These are phyloP conservation scores for Penicillium polonicum DNA, from an alignment of 2,329 filamentous ascomycete genomes.

Conservation along the genomic window DNA sequence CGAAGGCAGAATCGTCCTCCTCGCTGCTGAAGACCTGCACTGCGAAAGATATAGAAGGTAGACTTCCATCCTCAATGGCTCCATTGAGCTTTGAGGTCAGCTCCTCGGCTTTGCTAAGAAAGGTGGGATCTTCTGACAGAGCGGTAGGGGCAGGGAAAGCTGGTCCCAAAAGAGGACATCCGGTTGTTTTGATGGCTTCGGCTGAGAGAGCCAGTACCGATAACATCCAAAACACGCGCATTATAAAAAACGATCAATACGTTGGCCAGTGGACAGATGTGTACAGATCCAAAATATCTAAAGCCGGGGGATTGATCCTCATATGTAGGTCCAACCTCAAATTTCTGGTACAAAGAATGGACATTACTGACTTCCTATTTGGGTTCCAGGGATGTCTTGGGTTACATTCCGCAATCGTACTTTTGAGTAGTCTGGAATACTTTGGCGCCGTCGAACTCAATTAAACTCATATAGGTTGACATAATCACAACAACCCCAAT, in stretches of 20 bases:
- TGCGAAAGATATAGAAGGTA: constrained; percentile 37
- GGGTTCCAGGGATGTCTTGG: background rate
- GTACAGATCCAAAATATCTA: background rate
- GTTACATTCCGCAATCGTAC: background rate
- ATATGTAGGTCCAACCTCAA: background rate
- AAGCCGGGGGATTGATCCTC: background rate
- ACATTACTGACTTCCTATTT: background rate
- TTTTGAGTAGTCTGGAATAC: background rate
- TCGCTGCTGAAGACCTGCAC: constrained; percentile 41
- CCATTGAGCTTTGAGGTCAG: constrained; percentile 1
- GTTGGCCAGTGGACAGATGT: background rate
- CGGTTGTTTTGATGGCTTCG: background rate
- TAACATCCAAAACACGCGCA: background rate
- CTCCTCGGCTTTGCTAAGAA: background rate
- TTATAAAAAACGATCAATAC: background rate
- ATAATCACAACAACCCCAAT: background rate
- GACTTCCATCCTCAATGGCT: constrained; percentile 1
- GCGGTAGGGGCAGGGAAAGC: constrained; percentile 10
- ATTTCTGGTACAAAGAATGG: background rate
- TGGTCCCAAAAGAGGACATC: constrained; percentile 8
- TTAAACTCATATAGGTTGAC: background rate
- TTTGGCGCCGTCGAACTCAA: background rate
- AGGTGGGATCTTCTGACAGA: background rate
- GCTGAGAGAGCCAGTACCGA: background rate
- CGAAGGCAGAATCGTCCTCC: constrained; percentile 22